phyloP scores from a whole-genome alignment of 1,284 basidiomycete genomes.

The Lignosus rhinocerotis region DNA sequence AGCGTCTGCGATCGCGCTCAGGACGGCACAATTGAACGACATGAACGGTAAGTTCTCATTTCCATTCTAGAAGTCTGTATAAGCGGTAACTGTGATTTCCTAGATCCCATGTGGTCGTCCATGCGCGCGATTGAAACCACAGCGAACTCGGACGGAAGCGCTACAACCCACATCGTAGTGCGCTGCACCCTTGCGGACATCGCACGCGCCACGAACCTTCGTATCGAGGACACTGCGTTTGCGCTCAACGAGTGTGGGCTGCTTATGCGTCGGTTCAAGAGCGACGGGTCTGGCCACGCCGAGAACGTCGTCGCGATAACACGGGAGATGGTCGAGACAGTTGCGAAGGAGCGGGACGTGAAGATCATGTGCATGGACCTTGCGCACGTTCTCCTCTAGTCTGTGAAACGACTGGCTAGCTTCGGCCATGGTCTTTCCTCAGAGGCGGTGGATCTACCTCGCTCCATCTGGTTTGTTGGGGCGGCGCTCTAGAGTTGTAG shows the following conservation, averaged over 20 bases:
- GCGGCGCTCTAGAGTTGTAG: conserved; percentile 14
- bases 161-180: conserved; percentile 63
- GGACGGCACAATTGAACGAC: conserved; percentile 27
- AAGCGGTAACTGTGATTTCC: neutral
- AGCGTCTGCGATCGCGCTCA: conserved; percentile 17
- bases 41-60: conserved; percentile 17
- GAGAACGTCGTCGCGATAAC: conserved; percentile 60
- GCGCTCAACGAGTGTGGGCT: conserved; percentile 88
- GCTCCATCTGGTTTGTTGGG: neutral
- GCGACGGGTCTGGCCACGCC: conserved; percentile 21
- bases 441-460: neutral
- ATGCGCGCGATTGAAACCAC: conserved; percentile 58
- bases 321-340: conserved; percentile 70
- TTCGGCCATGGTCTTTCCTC: neutral
- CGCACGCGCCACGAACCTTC: conserved; percentile 78
- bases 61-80: neutral
- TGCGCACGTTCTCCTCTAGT: conserved; percentile 50
- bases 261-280: conserved; percentile 39
- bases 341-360: conserved; percentile 62
- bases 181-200: conserved; percentile 72
- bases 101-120: conserved; percentile 40
- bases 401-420: neutral
- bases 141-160: conserved; percentile 62
- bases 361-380: conserved; percentile 64
- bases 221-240: conserved; percentile 85